Evolutionary conservation across 306 rosid species (phyloP).

Genomic region (Malus sylvestris): DNA sequence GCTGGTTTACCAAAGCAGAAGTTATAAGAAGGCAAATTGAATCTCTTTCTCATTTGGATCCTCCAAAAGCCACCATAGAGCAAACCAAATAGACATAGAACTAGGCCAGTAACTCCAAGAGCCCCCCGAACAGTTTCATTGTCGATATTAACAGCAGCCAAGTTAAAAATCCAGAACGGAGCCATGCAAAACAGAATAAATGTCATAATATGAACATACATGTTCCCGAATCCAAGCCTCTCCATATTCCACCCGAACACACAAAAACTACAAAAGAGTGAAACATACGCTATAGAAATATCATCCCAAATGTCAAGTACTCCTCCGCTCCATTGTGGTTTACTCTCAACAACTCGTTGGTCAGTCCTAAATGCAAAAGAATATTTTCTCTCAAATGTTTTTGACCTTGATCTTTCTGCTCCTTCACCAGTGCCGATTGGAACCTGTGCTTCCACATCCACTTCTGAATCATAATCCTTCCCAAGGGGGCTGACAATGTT

Average conservation of each 20-base stretch:
- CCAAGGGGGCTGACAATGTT: constrained; percentile 78
- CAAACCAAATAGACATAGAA: constrained; percentile 79
- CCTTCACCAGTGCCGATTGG: constrained; percentile 15
- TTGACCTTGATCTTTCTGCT: constrained; percentile 31
- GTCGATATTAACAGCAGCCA: constrained; percentile 85
- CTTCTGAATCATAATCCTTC: constrained; percentile 51
- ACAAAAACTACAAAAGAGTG: constrained; percentile 76
- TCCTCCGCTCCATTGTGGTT: constrained; percentile 79
- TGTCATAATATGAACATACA: constrained; percentile 86
- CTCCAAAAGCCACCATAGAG: constrained; percentile 98
- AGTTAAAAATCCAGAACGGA: constrained; percentile 80
- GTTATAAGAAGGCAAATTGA: constrained; percentile 61
- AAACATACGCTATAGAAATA: constrained; percentile 64
- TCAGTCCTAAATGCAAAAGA: constrained; percentile 56
- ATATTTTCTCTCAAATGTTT: constrained; percentile 40
- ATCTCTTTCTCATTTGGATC: constrained; percentile 90
- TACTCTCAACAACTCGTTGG: constrained; percentile 30
- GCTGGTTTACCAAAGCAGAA: constrained; percentile 71
- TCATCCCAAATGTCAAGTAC: constrained; percentile 79
- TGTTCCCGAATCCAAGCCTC: constrained; percentile 90
- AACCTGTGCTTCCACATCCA: constrained; percentile 73
- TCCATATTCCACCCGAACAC: constrained; percentile 97
- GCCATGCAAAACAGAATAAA: constrained; percentile 79
- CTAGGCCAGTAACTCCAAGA: constrained; percentile 48
- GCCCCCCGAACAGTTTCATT: constrained; percentile 51